These are phyloP conservation scores for Blastocystis sp. DNA, from an alignment of 352 stramenopile genomes.

Conservation along the genomic window DNA sequence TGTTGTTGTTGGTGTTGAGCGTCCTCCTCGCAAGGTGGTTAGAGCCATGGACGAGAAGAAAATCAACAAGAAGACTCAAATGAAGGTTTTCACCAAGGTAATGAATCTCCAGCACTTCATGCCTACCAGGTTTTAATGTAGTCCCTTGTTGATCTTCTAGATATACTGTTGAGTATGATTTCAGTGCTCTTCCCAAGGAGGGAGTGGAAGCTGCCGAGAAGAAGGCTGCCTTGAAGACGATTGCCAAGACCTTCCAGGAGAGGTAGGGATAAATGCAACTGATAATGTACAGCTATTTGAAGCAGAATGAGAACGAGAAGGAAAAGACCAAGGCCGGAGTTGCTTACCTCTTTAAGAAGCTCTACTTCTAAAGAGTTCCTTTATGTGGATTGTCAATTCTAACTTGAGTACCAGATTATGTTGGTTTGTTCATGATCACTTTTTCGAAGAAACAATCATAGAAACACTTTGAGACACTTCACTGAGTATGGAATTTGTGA, in stretches of 20 bases:
- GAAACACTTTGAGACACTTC: neutral
- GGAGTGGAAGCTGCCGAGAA: neutral
- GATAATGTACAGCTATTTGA: conserved; percentile 31
- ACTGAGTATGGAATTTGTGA: conserved; percentile 50
- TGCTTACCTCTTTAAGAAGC: conserved; percentile 69
- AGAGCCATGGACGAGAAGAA: conserved; percentile 66
- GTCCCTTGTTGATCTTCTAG: neutral
- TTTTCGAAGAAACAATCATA: neutral
- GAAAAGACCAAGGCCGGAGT: conserved; percentile 66
- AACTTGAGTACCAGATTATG: conserved; percentile 48
- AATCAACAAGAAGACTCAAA: conserved; percentile 60
- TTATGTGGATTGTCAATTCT: conserved; percentile 54
- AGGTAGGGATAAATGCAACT: neutral
- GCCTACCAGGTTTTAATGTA: conserved; percentile 56
- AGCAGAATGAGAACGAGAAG: conserved; percentile 68
- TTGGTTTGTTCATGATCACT: neutral
- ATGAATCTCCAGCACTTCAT: conserved; percentile 69
- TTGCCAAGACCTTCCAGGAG: conserved; percentile 53
- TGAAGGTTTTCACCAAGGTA: conserved; percentile 69
- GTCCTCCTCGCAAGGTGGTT: conserved; percentile 58
- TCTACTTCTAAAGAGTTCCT: conserved; percentile 65
- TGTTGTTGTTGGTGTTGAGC: conserved; percentile 63
- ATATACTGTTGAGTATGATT: conserved; percentile 58
- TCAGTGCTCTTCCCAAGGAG: conserved; percentile 35
- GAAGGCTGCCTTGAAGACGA: conserved; percentile 51